A percentile compares a stretch with the other conserved stretches of the same genome.
phyloP scores from a whole-genome alignment of 148 eudicot genomes.

The Pouteria glomerata region DNA sequence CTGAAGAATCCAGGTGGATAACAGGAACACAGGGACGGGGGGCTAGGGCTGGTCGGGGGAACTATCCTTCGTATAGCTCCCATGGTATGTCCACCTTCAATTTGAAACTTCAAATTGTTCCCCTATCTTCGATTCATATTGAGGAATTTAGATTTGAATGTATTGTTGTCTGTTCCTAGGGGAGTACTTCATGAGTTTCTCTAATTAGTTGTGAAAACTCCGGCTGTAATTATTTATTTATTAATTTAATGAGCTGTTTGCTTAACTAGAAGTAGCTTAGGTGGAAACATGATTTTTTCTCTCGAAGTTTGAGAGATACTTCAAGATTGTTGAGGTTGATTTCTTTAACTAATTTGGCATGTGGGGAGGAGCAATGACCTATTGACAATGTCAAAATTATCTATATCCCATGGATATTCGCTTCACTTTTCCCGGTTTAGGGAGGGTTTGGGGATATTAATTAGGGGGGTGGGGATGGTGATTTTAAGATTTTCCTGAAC shows the following conservation, averaged over 20 bases:
- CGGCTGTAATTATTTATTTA: neutral
- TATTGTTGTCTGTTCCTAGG: too few relatives aligned
- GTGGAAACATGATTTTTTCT: neutral
- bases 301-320: neutral
- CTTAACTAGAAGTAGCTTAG: neutral
- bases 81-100: conserved; percentile 21
- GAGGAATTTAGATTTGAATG: too few relatives aligned
- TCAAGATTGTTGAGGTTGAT: neutral
- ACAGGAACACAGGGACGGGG: conserved; percentile 28
- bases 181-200: too few relatives aligned
- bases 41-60: conserved; percentile 28
- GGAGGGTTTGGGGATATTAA: too few relatives aligned
- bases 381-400: too few relatives aligned
- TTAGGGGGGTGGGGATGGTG: too few relatives aligned
- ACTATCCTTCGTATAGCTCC: conserved; percentile 18
- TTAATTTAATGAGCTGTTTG: neutral
- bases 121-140: neutral
- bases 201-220: neutral
- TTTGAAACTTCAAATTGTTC: neutral
- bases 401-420: too few relatives aligned
- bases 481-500: too few relatives aligned
- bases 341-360: neutral
- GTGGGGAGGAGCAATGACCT: neutral
- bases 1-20: conserved; percentile 30
- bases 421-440: too few relatives aligned